phyloP scores from a whole-genome alignment of 1,284 basidiomycete genomes.

The Binderoboletus segoi region DNA sequence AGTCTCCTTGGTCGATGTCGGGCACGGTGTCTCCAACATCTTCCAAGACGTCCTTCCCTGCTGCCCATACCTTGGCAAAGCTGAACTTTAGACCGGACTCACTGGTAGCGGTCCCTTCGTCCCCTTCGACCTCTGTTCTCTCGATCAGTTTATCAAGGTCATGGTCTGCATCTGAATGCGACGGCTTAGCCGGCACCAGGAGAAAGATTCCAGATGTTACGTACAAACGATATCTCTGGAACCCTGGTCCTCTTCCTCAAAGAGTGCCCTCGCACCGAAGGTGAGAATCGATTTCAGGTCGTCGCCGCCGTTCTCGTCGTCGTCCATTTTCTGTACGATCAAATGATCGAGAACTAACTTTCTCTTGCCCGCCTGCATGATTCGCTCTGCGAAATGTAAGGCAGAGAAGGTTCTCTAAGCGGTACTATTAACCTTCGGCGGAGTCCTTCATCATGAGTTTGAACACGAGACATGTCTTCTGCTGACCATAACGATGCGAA shows the following conservation, averaged over 20 bases:
- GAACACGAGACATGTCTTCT: conserved; percentile 85
- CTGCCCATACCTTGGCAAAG: conserved; percentile 89
- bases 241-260: conserved; percentile 58
- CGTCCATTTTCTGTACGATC: conserved; percentile 91
- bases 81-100: conserved; percentile 62
- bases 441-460: conserved; percentile 90
- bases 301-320: conserved; percentile 70
- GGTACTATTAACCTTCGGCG: conserved; percentile 68
- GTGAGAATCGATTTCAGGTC: conserved; percentile 82
- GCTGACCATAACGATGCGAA: conserved; percentile 81
- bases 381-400: conserved; percentile 61
- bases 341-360: conserved; percentile 90
- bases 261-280: conserved; percentile 80
- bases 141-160: conserved; percentile 84
- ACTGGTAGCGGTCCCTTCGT: conserved; percentile 49
- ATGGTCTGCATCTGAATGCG: conserved; percentile 65
- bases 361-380: conserved; percentile 86
- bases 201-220: conserved; percentile 27
- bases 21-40: conserved; percentile 58
- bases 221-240: conserved; percentile 72
- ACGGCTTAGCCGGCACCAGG: conserved; percentile 59
- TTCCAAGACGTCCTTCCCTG: conserved; percentile 68
- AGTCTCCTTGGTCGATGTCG: conserved; percentile 59
- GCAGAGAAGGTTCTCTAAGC: background rate
- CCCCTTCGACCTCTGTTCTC: conserved; percentile 76